Evolutionary conservation across 2,329 filamentous ascomycete species (phyloP), one percentile per base, ranked within the genome.

Genomic region (Pseudodiploospora longispora): DNA sequence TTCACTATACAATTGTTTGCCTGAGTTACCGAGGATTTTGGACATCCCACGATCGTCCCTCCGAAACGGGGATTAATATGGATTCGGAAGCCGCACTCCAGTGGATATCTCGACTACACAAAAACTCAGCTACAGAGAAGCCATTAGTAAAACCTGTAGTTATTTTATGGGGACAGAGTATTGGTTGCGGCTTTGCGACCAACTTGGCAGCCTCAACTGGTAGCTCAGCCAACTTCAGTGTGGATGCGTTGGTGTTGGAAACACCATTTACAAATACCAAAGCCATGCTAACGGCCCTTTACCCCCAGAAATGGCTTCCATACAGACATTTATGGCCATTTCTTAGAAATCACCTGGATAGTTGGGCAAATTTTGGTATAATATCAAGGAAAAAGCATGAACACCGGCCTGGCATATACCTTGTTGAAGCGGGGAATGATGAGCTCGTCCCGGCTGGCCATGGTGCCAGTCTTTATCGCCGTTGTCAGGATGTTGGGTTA

Each of bases 251-350:
- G 41, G 69, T 91, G 8, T 70, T 91, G 2, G 86, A 91, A 58
- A 89, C 86, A 0, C 85, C 86, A 0, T 89, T 89, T 50, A 75
- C 82, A 1, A 85, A 79, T 36, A 75, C 87, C 44, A 72, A 75
- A 46, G 76, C 75, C 12, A 88, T 91, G 83, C 68, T 91, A 5
- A 66, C 76, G 36, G 79, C 77, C 1, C 61, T 91, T 3, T 91
- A 90, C 56, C 85, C 85, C 1, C 83, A 89, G 53, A 85, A 77
- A 53, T 90, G 85, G 84, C 67, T 90, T 6, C 86, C 86, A 0
- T 91, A 91, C 59, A 75, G 76, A 38, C 80, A 90, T 57, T 69
- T 91, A 0, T 79, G 80, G 70, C 83, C 82, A 0, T 89, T 90
- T 56, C 68, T 90, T 8, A 72, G 83, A 52, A 89, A 75, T 47